phyloP scores from a whole-genome alignment of 805 yeast species.

The Kuraishia capsulata region DNA sequence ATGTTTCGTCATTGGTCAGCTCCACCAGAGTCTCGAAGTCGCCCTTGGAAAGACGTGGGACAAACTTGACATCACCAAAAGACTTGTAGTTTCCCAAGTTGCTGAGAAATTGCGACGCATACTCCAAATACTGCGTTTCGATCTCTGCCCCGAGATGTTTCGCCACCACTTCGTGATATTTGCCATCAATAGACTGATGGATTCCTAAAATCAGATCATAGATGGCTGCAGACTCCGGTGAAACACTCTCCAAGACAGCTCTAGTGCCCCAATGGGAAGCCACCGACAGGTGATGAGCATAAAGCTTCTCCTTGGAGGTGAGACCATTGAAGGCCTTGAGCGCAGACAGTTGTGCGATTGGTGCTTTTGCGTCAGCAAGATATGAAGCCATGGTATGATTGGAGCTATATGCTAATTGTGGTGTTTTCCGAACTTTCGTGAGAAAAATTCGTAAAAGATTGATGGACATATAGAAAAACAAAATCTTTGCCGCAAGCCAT shows the following conservation, averaged over 20 bases:
- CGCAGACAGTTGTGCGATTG: constrained; percentile 63
- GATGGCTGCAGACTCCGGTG: constrained; percentile 71
- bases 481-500: too few relatives aligned
- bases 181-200: constrained; percentile 41
- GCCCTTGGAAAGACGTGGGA: constrained; percentile 48
- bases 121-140: constrained; percentile 49
- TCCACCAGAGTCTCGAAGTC: constrained; percentile 42
- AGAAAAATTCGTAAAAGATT: too few relatives aligned
- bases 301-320: constrained; percentile 48
- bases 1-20: constrained; percentile 24
- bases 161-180: constrained; percentile 27
- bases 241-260: constrained; percentile 71
- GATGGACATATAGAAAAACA: neutral
- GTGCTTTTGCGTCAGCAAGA: constrained; percentile 56
- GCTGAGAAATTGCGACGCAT: constrained; percentile 64
- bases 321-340: constrained; percentile 60
- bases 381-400: constrained; percentile 7
- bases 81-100: constrained; percentile 78
- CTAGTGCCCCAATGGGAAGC: constrained; percentile 83
- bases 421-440: too few relatives aligned
- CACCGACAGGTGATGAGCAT: constrained; percentile 76
- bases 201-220: constrained; percentile 59
- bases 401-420: neutral
- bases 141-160: constrained; percentile 25
- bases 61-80: constrained; percentile 81